phyloP scores from a whole-genome alignment of 2,329 filamentous ascomycete species.

The Thermoascus crustaceus region DNA sequence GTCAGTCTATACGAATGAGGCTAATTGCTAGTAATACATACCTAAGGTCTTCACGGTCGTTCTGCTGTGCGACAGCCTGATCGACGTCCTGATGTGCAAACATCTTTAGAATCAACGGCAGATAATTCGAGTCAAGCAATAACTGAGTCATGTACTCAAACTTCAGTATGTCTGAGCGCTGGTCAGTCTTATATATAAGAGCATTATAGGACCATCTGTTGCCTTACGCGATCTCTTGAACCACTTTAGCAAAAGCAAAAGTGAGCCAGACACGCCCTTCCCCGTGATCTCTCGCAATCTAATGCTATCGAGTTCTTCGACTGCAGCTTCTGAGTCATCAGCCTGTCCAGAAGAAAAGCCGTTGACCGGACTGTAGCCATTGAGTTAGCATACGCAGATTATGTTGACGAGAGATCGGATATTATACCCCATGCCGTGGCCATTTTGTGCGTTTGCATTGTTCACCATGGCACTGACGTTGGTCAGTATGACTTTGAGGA shows the following conservation, averaged over 20 bases:
- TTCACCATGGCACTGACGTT: constrained; percentile 82
- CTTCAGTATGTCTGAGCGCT: constrained; percentile 68
- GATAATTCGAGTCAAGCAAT: constrained; percentile 87
- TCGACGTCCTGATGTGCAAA: constrained; percentile 93
- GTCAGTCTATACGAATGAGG: constrained; percentile 8
- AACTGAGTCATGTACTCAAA: constrained; percentile 94
- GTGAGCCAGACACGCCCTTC: constrained; percentile 83
- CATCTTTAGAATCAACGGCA: constrained; percentile 84
- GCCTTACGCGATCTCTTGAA: constrained; percentile 83
- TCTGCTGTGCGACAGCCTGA: constrained; percentile 75
- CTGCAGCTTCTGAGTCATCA: constrained; percentile 26
- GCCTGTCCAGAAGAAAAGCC: constrained; percentile 14
- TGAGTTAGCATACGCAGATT: constrained; percentile 6
- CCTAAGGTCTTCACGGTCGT: constrained; percentile 75
- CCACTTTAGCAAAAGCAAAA: constrained; percentile 90
- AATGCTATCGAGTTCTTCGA: constrained; percentile 74
- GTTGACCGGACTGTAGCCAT: constrained; percentile 19
- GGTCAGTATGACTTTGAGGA: constrained; percentile 77
- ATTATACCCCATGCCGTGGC: constrained; percentile 39
- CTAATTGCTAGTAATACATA: constrained; percentile 31
- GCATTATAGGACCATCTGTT: not conserved
- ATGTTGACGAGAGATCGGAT: not conserved
- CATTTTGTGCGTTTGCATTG: constrained; percentile 40
- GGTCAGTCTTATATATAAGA: constrained; percentile 10
- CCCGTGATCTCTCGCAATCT: constrained; percentile 78